These are phyloP conservation scores for Rhododendron henanense DNA, from an alignment of 148 eudicot genomes.

Conservation along the genomic window DNA sequence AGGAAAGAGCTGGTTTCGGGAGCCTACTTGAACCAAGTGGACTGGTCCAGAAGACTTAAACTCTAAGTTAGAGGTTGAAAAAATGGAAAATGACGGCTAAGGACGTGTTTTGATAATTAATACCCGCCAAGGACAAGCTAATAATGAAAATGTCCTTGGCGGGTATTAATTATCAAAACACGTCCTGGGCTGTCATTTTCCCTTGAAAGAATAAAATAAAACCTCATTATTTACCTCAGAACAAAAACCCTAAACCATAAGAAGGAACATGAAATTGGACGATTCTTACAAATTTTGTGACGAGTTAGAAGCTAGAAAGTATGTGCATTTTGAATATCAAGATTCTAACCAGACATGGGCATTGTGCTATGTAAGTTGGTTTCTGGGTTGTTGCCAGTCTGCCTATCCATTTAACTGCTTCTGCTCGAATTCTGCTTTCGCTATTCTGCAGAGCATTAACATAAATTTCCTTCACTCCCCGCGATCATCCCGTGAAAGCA, in stretches of 20 bases:
- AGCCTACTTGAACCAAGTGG: too few species aligned
- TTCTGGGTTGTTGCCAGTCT: not conserved
- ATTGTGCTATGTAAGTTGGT: not conserved
- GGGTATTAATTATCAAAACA: too few species aligned
- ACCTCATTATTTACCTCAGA: not conserved
- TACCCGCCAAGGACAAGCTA: too few species aligned
- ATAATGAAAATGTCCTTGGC: too few species aligned
- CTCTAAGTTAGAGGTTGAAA: not conserved
- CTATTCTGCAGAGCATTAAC: too few species aligned
- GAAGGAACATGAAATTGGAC: not conserved
- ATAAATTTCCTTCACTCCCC: not conserved
- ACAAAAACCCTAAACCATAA: not conserved
- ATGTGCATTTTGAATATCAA: not conserved
- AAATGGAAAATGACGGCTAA: too few species aligned
- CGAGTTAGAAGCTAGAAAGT: not conserved
- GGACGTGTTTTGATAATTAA: too few species aligned
- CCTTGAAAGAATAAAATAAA: too few species aligned
- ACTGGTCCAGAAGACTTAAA: not conserved
- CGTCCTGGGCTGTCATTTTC: too few species aligned
- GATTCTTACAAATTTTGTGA: not conserved
- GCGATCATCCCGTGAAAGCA: too few species aligned
- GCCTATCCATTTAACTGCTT: not conserved
- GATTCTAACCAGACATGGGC: not conserved
- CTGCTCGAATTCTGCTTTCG: not conserved
- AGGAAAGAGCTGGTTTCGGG: too few species aligned